A percentile compares a stretch with the other conserved stretches of the same genome.
Evolutionary conservation across 768 basidiomycete species (phyloP).

Genomic region (Mycena galericulata): DNA sequence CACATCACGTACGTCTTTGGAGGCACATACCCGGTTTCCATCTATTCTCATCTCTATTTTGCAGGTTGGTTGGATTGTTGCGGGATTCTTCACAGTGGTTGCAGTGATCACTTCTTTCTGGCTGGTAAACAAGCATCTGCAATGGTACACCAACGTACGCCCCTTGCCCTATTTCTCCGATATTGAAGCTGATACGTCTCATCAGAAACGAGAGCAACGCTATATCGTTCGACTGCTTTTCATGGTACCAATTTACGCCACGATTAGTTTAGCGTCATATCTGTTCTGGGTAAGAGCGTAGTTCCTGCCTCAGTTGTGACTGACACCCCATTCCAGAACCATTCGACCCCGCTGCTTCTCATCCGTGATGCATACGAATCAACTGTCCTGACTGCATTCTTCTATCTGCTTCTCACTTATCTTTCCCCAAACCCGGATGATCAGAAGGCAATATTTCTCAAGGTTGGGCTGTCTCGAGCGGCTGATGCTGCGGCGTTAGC

Average conservation of each 20-base stretch:
- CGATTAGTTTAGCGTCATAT: conserved; percentile 76
- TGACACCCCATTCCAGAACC: conserved; percentile 55
- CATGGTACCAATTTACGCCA: conserved; percentile 83
- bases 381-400: conserved; percentile 80
- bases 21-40: neutral
- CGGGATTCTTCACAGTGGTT: conserved; percentile 68
- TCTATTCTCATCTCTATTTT: conserved; percentile 7
- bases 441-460: conserved; percentile 71
- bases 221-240: conserved; percentile 82
- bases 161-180: neutral
- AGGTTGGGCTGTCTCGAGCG: conserved; percentile 67
- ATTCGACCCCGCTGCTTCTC: conserved; percentile 76
- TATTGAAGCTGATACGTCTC: neutral
- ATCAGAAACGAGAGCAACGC: conserved; percentile 76
- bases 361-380: conserved; percentile 83
- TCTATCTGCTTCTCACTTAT: conserved; percentile 81
- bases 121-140: conserved; percentile 80
- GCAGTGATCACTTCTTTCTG: conserved; percentile 72
- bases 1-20: conserved; percentile 66
- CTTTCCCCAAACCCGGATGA: conserved; percentile 71
- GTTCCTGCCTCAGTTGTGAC: neutral
- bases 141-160: conserved; percentile 78
- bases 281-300: conserved; percentile 68
- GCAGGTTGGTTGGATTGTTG: conserved; percentile 78
- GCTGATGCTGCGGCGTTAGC: conserved; percentile 58